phyloP scores from a whole-genome alignment of 164 flowering plant genomes.

The Vitis vinifera region DNA sequence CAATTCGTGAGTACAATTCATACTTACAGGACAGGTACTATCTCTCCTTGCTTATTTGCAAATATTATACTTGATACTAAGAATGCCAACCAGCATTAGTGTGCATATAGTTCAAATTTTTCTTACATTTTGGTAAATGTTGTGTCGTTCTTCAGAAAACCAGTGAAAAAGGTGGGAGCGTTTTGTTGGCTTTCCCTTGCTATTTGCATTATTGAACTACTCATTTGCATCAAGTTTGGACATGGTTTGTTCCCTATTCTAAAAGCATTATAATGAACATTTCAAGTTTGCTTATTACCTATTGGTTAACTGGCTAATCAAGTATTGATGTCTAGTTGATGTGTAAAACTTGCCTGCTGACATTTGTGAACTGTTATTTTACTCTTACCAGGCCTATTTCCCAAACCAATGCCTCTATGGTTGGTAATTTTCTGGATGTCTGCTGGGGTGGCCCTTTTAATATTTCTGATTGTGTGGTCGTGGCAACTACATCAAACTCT shows the following conservation, averaged over 20 bases:
- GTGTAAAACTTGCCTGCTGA: no score
- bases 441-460: slow-evolving; percentile 42
- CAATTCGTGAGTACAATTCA: slow-evolving; percentile 91
- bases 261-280: no score
- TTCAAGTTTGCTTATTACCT: background rate
- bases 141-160: slow-evolving; percentile 22
- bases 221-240: slow-evolving; percentile 97
- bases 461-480: slow-evolving; percentile 68
- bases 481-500: slow-evolving; percentile 66
- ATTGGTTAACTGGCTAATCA: background rate
- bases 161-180: slow-evolving; percentile 78
- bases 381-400: slow-evolving; percentile 66
- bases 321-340: background rate
- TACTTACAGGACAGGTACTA: slow-evolving; percentile 87
- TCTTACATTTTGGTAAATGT: background rate
- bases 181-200: slow-evolving; percentile 97
- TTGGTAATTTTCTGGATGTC: slow-evolving; percentile 70
- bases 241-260: slow-evolving; percentile 54
- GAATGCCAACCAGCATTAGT: background rate
- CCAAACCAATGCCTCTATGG: slow-evolving; percentile 83
- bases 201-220: slow-evolving; percentile 93
- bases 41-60: slow-evolving; percentile 10
- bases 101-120: background rate
- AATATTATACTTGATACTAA: background rate
- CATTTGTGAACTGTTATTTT: background rate